Base-by-base conservation (phyloP, 163 green algal genomes). In the Picocystis sp. region DNA sequence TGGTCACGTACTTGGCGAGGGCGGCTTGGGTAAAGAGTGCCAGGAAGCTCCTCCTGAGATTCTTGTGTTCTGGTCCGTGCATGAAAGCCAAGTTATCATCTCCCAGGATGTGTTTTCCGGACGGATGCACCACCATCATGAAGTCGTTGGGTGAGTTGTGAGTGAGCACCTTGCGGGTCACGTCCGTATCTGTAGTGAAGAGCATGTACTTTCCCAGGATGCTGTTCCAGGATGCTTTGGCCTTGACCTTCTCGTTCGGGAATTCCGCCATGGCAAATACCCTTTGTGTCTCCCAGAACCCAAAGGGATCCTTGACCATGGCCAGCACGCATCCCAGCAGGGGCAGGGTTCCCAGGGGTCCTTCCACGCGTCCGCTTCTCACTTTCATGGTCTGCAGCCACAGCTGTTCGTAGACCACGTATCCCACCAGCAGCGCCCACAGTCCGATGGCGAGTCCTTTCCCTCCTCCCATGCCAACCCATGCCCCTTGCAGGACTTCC, bases 1-100 rank as follows among this genome's bases (percentile, higher is more conserved):
- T 67, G 55, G 67, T 34, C 9, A 84, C 68, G 65, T 92, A 92
- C 45, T 80, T 71, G 25, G 52, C 71, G 42, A 92, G 66, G 12
- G 82, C 82, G 57, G 79, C 79, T 61, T 78, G 76, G 2, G 81
- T 92, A 77, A 92, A 92, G 2, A 92, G 74, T 11, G 76, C 75
- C 29, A 92, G 53, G 69, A 92, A 92, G 8, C 69, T 82, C 68
- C 81, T 86, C 53, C 81, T 71, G 33, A 29, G 43, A 35, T 61
- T 60, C 64, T 86, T 82, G 58, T 85, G 81, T 9, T 74, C 34
- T 1, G 76, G 67, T 47, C 81, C 81, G 59, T 84, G 72, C 64
- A 82, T 74, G 67, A 92, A 92, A 24, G 82, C 82, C 54, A 92
- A 81, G 66, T 89, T 92, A 50, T 76, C 71, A 22, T 64, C 57